These are phyloP conservation scores for Calocybe cyanea DNA, from an alignment of 768 basidiomycete species.

Conservation along the genomic window DNA sequence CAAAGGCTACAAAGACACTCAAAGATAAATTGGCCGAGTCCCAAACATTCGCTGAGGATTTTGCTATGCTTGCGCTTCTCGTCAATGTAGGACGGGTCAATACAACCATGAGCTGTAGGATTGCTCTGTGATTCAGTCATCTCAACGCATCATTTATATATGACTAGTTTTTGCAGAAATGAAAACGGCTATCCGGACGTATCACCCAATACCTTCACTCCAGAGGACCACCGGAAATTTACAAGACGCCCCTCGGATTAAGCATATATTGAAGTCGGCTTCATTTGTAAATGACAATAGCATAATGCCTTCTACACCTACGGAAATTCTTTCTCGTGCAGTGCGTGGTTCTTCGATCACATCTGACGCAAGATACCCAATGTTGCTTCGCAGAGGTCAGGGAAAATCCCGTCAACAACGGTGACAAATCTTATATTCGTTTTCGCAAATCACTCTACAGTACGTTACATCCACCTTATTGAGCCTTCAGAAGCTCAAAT, in stretches of 20 bases:
- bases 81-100: constrained; percentile 81
- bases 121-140: constrained; percentile 7
- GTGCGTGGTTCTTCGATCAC: constrained; percentile 34
- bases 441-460: constrained; percentile 55
- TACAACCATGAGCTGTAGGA: constrained; percentile 79
- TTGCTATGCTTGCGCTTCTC: constrained; percentile 70
- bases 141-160: constrained; percentile 1
- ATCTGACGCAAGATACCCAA: neutral
- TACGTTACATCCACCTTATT: constrained; percentile 26
- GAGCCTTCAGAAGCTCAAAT: constrained; percentile 20
- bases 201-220: constrained; percentile 72
- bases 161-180: constrained; percentile 71
- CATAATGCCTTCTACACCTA: constrained; percentile 47
- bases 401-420: constrained; percentile 61
- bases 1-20: constrained; percentile 65
- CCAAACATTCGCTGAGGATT: constrained; percentile 56
- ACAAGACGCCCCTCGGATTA: constrained; percentile 77
- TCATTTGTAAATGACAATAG: constrained; percentile 43
- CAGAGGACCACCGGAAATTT: constrained; percentile 68
- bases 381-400: constrained; percentile 31
- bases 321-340: constrained; percentile 50
- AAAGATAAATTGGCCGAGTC: constrained; percentile 69
- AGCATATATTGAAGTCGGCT: constrained; percentile 66
- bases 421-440: constrained; percentile 70
- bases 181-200: constrained; percentile 72